A percentile compares a stretch with the other conserved stretches of the same genome.
phyloP scores from a whole-genome alignment of 179 eudicot species.

The Pouteria campechiana region DNA sequence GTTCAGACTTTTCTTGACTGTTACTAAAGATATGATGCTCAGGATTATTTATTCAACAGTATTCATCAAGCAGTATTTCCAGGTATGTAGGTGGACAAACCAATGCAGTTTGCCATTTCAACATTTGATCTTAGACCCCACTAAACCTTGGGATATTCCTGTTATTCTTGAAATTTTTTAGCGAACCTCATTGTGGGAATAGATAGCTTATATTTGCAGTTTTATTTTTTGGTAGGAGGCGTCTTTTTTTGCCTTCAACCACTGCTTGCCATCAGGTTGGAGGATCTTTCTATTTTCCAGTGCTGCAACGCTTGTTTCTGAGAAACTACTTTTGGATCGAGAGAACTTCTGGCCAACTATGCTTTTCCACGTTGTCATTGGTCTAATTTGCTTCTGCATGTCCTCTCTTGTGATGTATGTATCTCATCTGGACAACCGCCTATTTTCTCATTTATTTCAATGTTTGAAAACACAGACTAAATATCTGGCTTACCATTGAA shows the following conservation, averaged over 20 bases:
- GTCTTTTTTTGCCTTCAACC: constrained; percentile 53
- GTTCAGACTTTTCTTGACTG: constrained; percentile 59
- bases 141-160: no score
- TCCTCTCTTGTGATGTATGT: constrained; percentile 75
- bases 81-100: constrained; percentile 52
- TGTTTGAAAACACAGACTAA: neutral
- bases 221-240: constrained; percentile 49
- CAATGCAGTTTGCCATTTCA: no score
- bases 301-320: constrained; percentile 49
- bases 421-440: neutral
- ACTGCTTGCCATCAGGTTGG: constrained; percentile 94
- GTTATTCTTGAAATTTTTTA: no score
- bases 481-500: neutral
- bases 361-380: constrained; percentile 57
- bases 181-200: no score
- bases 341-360: constrained; percentile 65
- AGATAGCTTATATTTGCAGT: no score
- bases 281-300: constrained; percentile 43
- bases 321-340: constrained; percentile 59
- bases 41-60: constrained; percentile 76
- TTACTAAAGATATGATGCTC: constrained; percentile 65
- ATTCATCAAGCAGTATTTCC: constrained; percentile 75
- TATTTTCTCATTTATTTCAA: neutral
- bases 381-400: constrained; percentile 58
- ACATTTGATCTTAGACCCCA: no score